Conservation (phyloP, 2,329 filamentous ascomycete genomes). For the Emericellopsis cladophorae region DNA sequence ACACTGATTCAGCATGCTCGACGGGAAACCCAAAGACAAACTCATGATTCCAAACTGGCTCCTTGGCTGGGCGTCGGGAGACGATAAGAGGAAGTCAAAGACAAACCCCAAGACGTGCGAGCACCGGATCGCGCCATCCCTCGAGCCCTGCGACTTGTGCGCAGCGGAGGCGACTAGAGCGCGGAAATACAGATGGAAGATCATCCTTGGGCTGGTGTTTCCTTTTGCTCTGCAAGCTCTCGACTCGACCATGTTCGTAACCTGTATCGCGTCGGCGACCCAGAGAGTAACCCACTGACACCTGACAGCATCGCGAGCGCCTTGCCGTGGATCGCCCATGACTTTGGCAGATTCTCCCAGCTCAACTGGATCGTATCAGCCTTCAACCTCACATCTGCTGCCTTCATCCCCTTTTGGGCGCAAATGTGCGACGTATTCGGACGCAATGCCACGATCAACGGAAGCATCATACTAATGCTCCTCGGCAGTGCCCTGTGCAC, state of each 20-base stretch:
- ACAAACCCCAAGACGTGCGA: slow-evolving; percentile 5
- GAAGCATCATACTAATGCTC: slow-evolving; percentile 41
- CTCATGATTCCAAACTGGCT: no score
- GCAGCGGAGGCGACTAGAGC: slow-evolving; percentile 18
- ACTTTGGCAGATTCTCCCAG: slow-evolving; percentile 47
- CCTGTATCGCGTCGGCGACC: not conserved
- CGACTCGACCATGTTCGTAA: slow-evolving; percentile 44
- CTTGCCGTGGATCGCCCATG: slow-evolving; percentile 42
- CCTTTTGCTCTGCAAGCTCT: slow-evolving; percentile 51
- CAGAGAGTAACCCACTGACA: slow-evolving; percentile 2
- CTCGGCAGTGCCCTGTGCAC: slow-evolving; percentile 51
- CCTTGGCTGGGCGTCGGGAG: no score
- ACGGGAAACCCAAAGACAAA: no score
- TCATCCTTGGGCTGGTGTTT: slow-evolving; percentile 44
- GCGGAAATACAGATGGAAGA: slow-evolving; percentile 38
- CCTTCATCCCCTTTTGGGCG: slow-evolving; percentile 54
- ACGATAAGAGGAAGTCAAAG: not conserved
- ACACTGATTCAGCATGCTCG: no score
- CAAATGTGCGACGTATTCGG: slow-evolving; percentile 55
- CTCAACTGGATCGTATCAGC: slow-evolving; percentile 59
- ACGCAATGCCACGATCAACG: slow-evolving; percentile 44
- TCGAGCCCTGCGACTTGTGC: slow-evolving; percentile 14
- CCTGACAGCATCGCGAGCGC: slow-evolving; percentile 19
- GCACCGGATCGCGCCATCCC: slow-evolving; percentile 8
- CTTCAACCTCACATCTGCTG: slow-evolving; percentile 54